A percentile compares a stretch with the other conserved stretches of the same genome.
Evolutionary conservation across 1,284 basidiomycete species (phyloP).

Genomic region (Fomitopsis palustris): DNA sequence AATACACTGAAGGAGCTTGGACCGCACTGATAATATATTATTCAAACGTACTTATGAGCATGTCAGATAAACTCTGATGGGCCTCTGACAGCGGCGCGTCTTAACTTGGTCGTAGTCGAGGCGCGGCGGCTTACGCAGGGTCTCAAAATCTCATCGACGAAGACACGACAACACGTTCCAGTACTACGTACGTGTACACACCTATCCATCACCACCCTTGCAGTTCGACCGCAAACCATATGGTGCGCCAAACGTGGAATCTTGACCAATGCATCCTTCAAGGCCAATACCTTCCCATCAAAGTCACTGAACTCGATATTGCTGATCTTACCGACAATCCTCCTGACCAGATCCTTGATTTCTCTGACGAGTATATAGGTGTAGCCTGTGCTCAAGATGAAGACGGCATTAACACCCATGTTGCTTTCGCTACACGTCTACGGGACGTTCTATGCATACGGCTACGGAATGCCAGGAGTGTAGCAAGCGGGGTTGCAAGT

Average conservation of each 20-base stretch:
- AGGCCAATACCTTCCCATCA: neutral
- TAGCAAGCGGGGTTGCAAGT: neutral
- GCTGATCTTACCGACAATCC: slow-evolving; percentile 15
- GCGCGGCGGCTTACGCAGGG: no score
- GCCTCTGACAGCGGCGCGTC: no score
- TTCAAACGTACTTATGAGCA: no score
- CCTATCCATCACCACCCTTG: neutral
- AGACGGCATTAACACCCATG: slow-evolving; percentile 27
- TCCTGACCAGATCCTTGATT: slow-evolving; percentile 26
- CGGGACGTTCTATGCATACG: slow-evolving; percentile 29
- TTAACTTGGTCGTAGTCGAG: no score
- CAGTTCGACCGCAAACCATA: neutral
- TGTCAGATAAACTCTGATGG: no score
- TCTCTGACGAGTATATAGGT: slow-evolving; percentile 27
- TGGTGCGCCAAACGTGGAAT: slow-evolving; percentile 1
- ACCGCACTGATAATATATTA: no score
- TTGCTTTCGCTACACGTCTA: slow-evolving; percentile 36
- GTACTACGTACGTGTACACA: no score
- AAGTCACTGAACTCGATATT: slow-evolving; percentile 1
- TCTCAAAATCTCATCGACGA: no score
- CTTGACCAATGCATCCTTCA: slow-evolving; percentile 4
- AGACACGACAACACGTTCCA: no score
- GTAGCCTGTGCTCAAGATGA: slow-evolving; percentile 37
- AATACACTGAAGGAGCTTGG: no score
- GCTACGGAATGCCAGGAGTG: neutral